Evolutionary conservation across 2,329 filamentous ascomycete genomes (phyloP).

Genomic region (Thermomyces lanuginosus): DNA sequence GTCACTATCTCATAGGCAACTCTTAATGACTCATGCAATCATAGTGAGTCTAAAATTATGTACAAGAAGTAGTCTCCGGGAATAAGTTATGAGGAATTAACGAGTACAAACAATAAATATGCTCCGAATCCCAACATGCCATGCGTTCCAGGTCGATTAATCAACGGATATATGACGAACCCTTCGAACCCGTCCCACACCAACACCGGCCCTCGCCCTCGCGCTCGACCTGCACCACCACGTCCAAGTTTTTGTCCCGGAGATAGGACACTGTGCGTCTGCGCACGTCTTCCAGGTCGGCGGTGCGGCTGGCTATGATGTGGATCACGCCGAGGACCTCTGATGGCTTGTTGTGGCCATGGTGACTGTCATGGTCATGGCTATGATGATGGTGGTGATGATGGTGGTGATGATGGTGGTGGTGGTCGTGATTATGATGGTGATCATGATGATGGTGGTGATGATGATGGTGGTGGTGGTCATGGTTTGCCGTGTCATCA

Average conservation of each 20-base stretch:
- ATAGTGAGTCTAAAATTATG: too few relatives aligned
- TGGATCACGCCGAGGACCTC: conserved; percentile 52
- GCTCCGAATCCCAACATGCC: too few relatives aligned
- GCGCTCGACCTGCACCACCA: conserved; percentile 73
- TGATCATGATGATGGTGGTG: conserved; percentile 16
- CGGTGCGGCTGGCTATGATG: conserved; percentile 35
- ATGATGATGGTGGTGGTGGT: conserved; percentile 8
- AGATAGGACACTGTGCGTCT: conserved; percentile 61
- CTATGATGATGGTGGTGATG: conserved; percentile 14
- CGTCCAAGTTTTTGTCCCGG: conserved; percentile 54
- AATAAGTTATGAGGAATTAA: too few relatives aligned
- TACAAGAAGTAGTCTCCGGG: too few relatives aligned
- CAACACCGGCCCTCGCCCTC: conserved; percentile 57
- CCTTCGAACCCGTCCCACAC: conserved; percentile 30
- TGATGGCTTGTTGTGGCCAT: conserved; percentile 11
- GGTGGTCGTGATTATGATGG: conserved; percentile 13
- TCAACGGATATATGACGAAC: conserved; percentile 6
- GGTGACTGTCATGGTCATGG: conserved; percentile 8
- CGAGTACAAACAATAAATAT: too few relatives aligned
- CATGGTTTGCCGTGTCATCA: conserved; percentile 42
- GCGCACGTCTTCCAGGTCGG: conserved; percentile 67
- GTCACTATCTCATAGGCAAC: too few relatives aligned
- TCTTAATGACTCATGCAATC: too few relatives aligned
- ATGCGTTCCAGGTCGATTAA: too few relatives aligned
- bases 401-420: conserved; percentile 8